Evolutionary conservation across 1,284 basidiomycete genomes (phyloP), one percentile per base, ranked within the genome.

Genomic region (Fomitopsis palustris): DNA sequence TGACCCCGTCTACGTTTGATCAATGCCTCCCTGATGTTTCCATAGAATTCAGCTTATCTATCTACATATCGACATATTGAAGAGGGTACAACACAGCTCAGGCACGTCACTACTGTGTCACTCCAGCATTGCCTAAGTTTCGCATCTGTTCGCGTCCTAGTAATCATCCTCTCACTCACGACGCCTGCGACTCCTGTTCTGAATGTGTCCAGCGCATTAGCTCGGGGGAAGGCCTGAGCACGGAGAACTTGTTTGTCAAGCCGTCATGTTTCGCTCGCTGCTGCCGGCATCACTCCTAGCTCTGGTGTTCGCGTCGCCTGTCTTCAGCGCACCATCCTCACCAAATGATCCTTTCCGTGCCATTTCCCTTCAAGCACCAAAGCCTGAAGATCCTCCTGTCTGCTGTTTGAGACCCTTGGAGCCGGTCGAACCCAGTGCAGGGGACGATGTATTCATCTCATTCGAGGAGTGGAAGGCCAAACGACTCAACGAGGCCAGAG

Each of bases 401-500:
- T 92, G 90, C 72, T 88, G 87, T 66, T 74, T 92, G 57, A 83
- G 80, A 55, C 82, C 85, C 5, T 68, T 79, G 17, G 74, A 78
- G 21, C 76, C 82, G 2, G 64, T 78, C 12, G 81, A 83, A 57
- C 70, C 79, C 5, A 74, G 77, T 38, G 58, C 70, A 9, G 87
- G 90, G 56, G 84, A 86, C 55, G 84, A 85, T 53, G 72, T 86
- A 2, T 77, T 95, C 31, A 81, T 94, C 23, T 90, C 90, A 0
- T 96, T 96, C 68, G 91, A 95, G 67, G 93, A 96, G 62, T 96
- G 93, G 94, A 95, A 95, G 72, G 81, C 83, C 47, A 88, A 83
- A 59, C 86, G 87, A 57, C 67, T 78, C 39, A 74, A 77, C 17
- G 74, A 69, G 10, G 57, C 72, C 29, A 61, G 61, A 70, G 47